Conservation (phyloP, 1,284 basidiomycete species). For the Moniliophthora roreri region DNA sequence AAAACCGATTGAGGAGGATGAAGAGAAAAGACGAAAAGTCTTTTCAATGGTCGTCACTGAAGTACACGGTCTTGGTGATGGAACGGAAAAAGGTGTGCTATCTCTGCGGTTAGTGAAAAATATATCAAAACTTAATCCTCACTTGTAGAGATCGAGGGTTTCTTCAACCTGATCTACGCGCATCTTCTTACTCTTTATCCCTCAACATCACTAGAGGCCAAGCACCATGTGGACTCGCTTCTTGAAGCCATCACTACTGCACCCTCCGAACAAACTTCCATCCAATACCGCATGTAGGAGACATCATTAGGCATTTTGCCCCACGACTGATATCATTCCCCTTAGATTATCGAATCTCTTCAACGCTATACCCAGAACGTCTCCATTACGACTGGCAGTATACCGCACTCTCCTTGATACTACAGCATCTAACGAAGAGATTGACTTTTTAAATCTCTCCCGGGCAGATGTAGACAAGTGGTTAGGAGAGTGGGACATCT, state of each 20-base stretch:
- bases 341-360: slow-evolving; percentile 84
- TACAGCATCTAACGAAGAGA: slow-evolving; percentile 66
- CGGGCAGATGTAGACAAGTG: slow-evolving; percentile 68
- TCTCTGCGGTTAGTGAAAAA: slow-evolving; percentile 3
- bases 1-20: slow-evolving; percentile 53
- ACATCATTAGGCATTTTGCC: background rate
- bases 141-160: slow-evolving; percentile 76
- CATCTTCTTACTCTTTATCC: slow-evolving; percentile 65
- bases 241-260: slow-evolving; percentile 57
- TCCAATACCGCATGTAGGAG: slow-evolving; percentile 74
- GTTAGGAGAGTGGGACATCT: slow-evolving; percentile 77
- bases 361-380: slow-evolving; percentile 76
- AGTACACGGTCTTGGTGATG: slow-evolving; percentile 71
- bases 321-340: background rate
- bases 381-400: slow-evolving; percentile 64
- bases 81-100: slow-evolving; percentile 67
- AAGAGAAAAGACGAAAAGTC: slow-evolving; percentile 48
- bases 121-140: slow-evolving; percentile 1
- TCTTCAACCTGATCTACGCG: slow-evolving; percentile 78
- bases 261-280: slow-evolving; percentile 47
- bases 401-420: slow-evolving; percentile 69
- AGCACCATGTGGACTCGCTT: slow-evolving; percentile 47
- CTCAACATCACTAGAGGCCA: slow-evolving; percentile 52
- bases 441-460: slow-evolving; percentile 67
- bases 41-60: slow-evolving; percentile 59